A percentile compares a stretch with the other conserved stretches of the same genome.
Conservation (phyloP, 1,139 yeast species). For the Barnettozyma hawaiiensis region DNA sequence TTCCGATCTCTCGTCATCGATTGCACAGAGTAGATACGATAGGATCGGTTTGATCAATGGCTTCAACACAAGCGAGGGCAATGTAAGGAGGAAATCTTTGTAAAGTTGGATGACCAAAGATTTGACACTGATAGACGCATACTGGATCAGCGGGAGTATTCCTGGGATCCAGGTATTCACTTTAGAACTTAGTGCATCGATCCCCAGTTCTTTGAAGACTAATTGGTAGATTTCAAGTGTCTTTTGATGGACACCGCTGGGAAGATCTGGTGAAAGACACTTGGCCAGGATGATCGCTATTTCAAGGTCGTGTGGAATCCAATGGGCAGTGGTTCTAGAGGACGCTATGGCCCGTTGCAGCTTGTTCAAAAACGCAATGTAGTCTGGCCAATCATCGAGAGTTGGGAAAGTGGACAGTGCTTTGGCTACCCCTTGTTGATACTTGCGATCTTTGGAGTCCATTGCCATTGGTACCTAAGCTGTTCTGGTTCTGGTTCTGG, state of each 20-base stretch:
- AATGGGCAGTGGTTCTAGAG: conserved; percentile 33
- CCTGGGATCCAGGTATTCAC: conserved; percentile 84
- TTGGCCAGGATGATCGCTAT: conserved; percentile 46
- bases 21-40: conserved; percentile 73
- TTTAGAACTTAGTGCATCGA: conserved; percentile 44
- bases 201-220: conserved; percentile 59
- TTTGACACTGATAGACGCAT: conserved; percentile 83
- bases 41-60: conserved; percentile 62
- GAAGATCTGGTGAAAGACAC: conserved; percentile 74
- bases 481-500: neutral
- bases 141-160: conserved; percentile 73
- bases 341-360: conserved; percentile 62
- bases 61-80: conserved; percentile 45
- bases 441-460: conserved; percentile 62
- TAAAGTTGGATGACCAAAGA: conserved; percentile 65
- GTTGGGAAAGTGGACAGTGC: conserved; percentile 74
- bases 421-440: conserved; percentile 59
- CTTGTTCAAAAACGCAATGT: conserved; percentile 79
- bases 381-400: conserved; percentile 98
- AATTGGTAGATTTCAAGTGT: conserved; percentile 70
- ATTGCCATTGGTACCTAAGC: conserved; percentile 19
- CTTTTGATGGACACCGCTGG: conserved; percentile 94
- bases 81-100: conserved; percentile 47
- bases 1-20: conserved; percentile 90
- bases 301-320: conserved; percentile 51